Conservation (phyloP, 176 grass and related monocot genomes). For the Canna indica region DNA sequence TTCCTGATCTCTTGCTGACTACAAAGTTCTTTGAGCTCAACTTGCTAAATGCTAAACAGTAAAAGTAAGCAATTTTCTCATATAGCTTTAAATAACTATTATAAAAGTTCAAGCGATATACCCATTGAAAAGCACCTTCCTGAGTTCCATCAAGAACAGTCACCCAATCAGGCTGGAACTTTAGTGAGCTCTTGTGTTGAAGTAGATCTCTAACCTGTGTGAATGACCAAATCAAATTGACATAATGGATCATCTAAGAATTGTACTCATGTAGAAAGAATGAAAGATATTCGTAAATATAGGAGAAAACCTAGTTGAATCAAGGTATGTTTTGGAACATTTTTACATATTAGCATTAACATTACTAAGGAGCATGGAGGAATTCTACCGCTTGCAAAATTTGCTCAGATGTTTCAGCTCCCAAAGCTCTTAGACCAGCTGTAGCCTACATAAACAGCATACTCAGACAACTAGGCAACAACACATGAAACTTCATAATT, state of each 20-base stretch:
- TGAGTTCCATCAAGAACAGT: conserved; percentile 90
- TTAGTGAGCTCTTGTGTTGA: conserved; percentile 74
- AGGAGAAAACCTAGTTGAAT: background rate
- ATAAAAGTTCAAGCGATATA: conserved; percentile 17
- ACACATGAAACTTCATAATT: conserved; percentile 6
- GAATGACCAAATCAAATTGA: conserved; percentile 14
- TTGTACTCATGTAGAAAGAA: background rate
- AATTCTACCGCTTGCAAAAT: conserved; percentile 86
- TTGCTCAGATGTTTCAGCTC: conserved; percentile 67
- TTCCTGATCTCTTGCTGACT: background rate
- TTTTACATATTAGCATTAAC: background rate
- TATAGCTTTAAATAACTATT: background rate
- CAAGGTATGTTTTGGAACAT: background rate
- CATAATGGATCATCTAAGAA: background rate
- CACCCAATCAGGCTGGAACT: conserved; percentile 81
- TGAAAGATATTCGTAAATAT: background rate
- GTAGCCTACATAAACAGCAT: conserved; percentile 52
- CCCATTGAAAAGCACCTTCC: conserved; percentile 96
- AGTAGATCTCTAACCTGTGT: conserved; percentile 84
- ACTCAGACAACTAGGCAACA: conserved; percentile 2
- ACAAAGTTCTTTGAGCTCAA: background rate
- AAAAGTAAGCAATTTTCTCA: background rate
- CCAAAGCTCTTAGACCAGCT: conserved; percentile 89
- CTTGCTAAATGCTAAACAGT: background rate
- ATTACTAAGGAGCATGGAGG: conserved; percentile 17